Base-by-base conservation (phyloP, 257 asterid genomes). In the Osmanthus fragrans region DNA sequence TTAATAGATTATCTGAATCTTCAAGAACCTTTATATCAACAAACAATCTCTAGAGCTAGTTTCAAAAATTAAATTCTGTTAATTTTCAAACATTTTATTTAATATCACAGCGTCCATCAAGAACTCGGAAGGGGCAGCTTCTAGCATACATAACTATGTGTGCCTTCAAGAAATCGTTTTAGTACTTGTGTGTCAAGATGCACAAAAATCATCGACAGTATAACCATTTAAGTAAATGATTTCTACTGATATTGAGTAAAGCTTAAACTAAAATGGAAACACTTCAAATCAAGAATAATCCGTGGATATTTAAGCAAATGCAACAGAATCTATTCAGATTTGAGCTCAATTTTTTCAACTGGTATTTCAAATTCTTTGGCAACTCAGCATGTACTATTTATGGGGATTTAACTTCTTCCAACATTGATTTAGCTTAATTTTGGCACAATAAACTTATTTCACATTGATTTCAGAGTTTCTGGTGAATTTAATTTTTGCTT, bases 241-340 rank as follows among this genome's bases (percentile, higher is more conserved):
- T 36, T 36, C 40, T 36, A 36, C 40, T 7, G 40, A 36, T 8
- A 21, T 33, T 89, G 71, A 88, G 90, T 6, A 36, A 11, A 40
- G 47, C 47, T 40, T 9, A 1, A 9, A 39, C 13, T 9, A 40
- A 40, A 40, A 40, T 40, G 3, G 3, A 49, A 49, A 49, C 21
- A 15, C 58, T 49, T 49, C 5, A 49, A 49, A 49, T 4, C 47
- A 40, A 40, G 47, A 40, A 40, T 40, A 40, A 40, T 11, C 4
- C 2, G 47, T 40, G 58, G 16, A 12, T 3, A 7, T 49, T 13
- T 49, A 15, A 15, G 58, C 21, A 49, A 49, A 49, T 49, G 58
- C 58, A 49, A 16, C 56, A 12, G 5, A 13, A 3, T 19, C 58
- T 13, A 49, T 16, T 49, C 21, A 49, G 6, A 49, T 15, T 49